Percentiles rank a stretch among this genome's conserved stretches.
phyloP scores from a whole-genome alignment of 192 early-diverging fungal genomes.

The Podila horticola region DNA sequence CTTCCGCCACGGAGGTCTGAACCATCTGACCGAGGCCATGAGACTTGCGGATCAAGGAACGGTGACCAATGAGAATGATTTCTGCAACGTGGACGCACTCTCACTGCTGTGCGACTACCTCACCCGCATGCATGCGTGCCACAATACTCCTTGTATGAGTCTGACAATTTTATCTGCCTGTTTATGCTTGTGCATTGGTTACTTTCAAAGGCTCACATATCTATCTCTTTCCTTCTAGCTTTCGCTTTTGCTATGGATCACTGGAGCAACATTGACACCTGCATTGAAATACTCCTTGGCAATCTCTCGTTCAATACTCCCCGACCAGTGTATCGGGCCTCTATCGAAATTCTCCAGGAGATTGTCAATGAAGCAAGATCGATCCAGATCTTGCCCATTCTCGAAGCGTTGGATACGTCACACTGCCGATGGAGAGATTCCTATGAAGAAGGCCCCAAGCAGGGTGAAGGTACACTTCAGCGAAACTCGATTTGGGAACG shows the following conservation, averaged over 20 bases:
- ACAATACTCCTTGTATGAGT: slow-evolving; percentile 24
- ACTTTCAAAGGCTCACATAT: not conserved
- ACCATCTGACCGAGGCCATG: slow-evolving; percentile 33
- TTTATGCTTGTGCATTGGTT: not conserved
- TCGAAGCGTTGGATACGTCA: slow-evolving; percentile 15
- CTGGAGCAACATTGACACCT: slow-evolving; percentile 39
- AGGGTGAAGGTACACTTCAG: slow-evolving; percentile 18
- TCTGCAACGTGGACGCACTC: slow-evolving; percentile 30
- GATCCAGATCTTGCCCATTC: slow-evolving; percentile 13
- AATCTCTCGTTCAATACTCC: slow-evolving; percentile 44
- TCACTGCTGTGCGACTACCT: slow-evolving; percentile 31
- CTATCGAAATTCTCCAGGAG: slow-evolving; percentile 23
- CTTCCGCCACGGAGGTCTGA: slow-evolving; percentile 21
- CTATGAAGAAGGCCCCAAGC: slow-evolving; percentile 5
- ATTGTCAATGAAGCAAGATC: slow-evolving; percentile 36
- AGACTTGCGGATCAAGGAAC: slow-evolving; percentile 1
- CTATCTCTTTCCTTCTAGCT: slow-evolving; percentile 3
- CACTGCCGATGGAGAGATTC: slow-evolving; percentile 27
- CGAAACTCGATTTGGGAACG: no score
- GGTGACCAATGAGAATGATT: slow-evolving; percentile 26
- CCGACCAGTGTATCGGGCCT: slow-evolving; percentile 12
- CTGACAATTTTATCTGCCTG: not conserved
- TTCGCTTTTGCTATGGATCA: slow-evolving; percentile 47
- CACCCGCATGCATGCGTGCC: slow-evolving; percentile 28
- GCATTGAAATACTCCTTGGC: slow-evolving; percentile 19